phyloP scores from a whole-genome alignment of 2,329 filamentous ascomycete genomes.

The Ophiocordyceps polyrhachis-furcata region DNA sequence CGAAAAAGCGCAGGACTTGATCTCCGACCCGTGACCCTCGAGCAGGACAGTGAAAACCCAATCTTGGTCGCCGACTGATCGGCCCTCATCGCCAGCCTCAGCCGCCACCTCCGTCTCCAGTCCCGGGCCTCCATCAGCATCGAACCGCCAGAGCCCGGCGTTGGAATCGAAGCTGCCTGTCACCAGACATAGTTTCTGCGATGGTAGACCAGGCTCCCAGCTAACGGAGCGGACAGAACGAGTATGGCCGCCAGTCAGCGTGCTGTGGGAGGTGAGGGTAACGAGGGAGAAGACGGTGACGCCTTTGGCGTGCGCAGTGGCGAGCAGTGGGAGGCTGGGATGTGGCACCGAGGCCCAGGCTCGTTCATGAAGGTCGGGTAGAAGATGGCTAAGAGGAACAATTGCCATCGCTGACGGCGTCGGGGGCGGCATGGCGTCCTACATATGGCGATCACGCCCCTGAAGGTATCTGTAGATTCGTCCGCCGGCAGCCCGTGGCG shows the following conservation, averaged over 20 bases:
- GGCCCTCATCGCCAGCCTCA: conserved; percentile 16
- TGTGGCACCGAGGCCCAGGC: conserved; percentile 79
- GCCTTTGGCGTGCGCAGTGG: conserved; percentile 72
- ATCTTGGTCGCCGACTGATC: conserved; percentile 34
- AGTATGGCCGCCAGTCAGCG: conserved; percentile 72
- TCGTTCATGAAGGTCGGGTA: conserved; percentile 44
- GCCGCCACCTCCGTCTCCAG: conserved; percentile 1
- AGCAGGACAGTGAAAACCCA: conserved; percentile 88
- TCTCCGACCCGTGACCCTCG: conserved; percentile 88
- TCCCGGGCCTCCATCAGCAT: conserved; percentile 8
- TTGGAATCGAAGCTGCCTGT: conserved; percentile 90
- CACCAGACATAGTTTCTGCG: conserved; percentile 55
- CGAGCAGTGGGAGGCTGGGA: conserved; percentile 70
- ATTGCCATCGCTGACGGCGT: conserved; percentile 10
- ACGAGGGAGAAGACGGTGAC: conserved; percentile 79
- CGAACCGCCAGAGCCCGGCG: conserved; percentile 65
- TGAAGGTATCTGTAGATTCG: background rate
- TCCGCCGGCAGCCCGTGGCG: no score
- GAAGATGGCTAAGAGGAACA: conserved; percentile 28
- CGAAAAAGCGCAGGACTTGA: conserved; percentile 62
- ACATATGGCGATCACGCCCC: background rate
- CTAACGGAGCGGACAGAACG: conserved; percentile 70
- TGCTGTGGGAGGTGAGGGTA: conserved; percentile 60
- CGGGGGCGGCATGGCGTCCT: background rate
- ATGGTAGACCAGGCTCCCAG: conserved; percentile 61